Evolutionary conservation across 495 filamentous ascomycete genomes (phyloP).

Genomic region (Hypoxylon lienhwacheense): DNA sequence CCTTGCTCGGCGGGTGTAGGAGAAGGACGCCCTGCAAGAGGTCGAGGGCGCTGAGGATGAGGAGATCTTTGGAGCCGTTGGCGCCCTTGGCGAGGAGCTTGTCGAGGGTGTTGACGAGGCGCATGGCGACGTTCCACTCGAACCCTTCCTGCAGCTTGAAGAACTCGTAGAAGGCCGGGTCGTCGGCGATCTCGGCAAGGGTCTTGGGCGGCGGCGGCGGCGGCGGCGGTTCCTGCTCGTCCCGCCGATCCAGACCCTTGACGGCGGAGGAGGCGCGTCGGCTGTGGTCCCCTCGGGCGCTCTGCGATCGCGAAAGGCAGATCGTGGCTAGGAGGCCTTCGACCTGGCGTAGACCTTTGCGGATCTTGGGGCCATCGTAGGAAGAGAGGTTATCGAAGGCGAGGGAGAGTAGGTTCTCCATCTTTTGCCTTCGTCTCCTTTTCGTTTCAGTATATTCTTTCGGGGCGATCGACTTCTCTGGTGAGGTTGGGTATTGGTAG

Average conservation of each 20-base stretch:
- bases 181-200: slow-evolving; percentile 69
- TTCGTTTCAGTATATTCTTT: neutral
- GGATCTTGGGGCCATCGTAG: slow-evolving; percentile 82
- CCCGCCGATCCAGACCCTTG: slow-evolving; percentile 72
- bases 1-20: slow-evolving; percentile 88
- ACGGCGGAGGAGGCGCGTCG: slow-evolving; percentile 77
- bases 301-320: slow-evolving; percentile 72
- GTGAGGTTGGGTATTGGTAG: neutral
- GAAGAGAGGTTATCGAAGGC: slow-evolving; percentile 97
- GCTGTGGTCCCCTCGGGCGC: slow-evolving; percentile 58
- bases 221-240: slow-evolving; percentile 46
- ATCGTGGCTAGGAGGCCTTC: slow-evolving; percentile 96
- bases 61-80: slow-evolving; percentile 80
- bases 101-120: slow-evolving; percentile 84
- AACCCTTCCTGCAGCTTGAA: slow-evolving; percentile 96
- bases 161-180: slow-evolving; percentile 94
- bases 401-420: slow-evolving; percentile 90
- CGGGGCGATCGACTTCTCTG: neutral
- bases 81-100: slow-evolving; percentile 77
- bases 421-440: slow-evolving; percentile 40
- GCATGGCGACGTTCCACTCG: slow-evolving; percentile 94
- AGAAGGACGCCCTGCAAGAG: slow-evolving; percentile 88
- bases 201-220: slow-evolving; percentile 54
- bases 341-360: slow-evolving; percentile 91
- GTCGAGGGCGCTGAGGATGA: slow-evolving; percentile 86